Percentiles rank a stretch among this genome's conserved stretches.
Evolutionary conservation across 805 yeast genomes (phyloP).

Genomic region (Barnettozyma californica): DNA sequence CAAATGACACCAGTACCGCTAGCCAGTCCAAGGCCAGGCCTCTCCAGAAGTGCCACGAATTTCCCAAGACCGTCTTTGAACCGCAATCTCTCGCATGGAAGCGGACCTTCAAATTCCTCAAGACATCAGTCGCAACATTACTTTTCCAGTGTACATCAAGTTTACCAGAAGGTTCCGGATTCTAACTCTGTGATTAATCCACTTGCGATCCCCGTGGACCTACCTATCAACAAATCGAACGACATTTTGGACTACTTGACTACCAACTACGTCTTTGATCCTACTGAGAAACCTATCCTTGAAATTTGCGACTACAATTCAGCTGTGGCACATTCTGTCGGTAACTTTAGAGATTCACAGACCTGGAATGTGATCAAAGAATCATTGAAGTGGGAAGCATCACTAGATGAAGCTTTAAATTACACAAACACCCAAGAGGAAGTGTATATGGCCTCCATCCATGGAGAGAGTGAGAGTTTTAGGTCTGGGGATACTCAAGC

Average conservation of each 20-base stretch:
- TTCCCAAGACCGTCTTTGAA: slow-evolving; percentile 16
- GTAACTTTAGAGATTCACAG: slow-evolving; percentile 50
- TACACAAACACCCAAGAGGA: slow-evolving; percentile 1
- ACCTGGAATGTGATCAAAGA: slow-evolving; percentile 57
- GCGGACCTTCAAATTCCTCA: slow-evolving; percentile 3
- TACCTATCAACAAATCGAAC: slow-evolving; percentile 21
- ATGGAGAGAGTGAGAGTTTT: slow-evolving; percentile 10
- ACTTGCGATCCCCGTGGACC: slow-evolving; percentile 18
- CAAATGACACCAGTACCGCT: slow-evolving; percentile 7
- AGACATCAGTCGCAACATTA: slow-evolving; percentile 5
- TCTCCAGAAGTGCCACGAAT: slow-evolving; percentile 20
- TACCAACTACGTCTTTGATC: slow-evolving; percentile 39
- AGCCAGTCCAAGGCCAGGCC: slow-evolving; percentile 22
- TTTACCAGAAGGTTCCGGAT: slow-evolving; percentile 2
- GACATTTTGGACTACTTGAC: slow-evolving; percentile 43
- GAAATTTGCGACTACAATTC: slow-evolving; percentile 53
- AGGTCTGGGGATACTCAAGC: slow-evolving; percentile 12
- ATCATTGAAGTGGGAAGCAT: slow-evolving; percentile 34
- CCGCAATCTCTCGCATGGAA: slow-evolving; percentile 15
- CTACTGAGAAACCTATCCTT: slow-evolving; percentile 38
- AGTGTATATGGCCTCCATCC: background rate
- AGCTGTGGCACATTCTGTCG: slow-evolving; percentile 46
- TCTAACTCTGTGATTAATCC: slow-evolving; percentile 18
- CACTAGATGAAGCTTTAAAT: slow-evolving; percentile 11
- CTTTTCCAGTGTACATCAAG: slow-evolving; percentile 7